Percentiles rank a stretch among this genome's conserved stretches.
phyloP scores from a whole-genome alignment of 148 eudicot genomes.

The Talinum fruticosum region DNA sequence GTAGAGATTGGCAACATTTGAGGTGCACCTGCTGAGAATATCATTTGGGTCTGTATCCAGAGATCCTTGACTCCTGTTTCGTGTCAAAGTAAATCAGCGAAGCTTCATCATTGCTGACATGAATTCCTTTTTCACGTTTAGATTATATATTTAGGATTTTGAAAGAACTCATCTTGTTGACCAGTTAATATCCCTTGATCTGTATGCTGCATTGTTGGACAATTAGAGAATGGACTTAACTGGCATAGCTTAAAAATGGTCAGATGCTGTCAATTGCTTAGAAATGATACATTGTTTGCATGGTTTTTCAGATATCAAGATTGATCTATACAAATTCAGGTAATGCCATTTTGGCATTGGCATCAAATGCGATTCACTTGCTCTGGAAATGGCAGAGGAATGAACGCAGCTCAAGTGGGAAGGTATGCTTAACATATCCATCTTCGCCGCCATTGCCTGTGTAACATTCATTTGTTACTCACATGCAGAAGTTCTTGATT shows the following conservation, averaged over 20 bases:
- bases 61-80: not conserved
- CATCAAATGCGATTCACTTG: slow-evolving; percentile 79
- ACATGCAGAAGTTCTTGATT: slow-evolving; percentile 8
- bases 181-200: not conserved
- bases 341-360: slow-evolving; percentile 75
- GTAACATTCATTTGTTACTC: not conserved
- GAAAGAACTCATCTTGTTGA: no score
- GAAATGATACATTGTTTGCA: slow-evolving; percentile 10
- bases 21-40: not conserved
- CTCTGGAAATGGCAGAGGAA: slow-evolving; percentile 91
- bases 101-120: not conserved
- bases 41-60: not conserved
- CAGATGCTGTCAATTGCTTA: slow-evolving; percentile 7
- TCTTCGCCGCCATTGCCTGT: not conserved
- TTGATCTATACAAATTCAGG: slow-evolving; percentile 86
- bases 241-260: not conserved
- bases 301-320: slow-evolving; percentile 67
- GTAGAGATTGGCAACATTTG: not conserved
- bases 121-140: no score
- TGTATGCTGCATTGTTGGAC: not conserved
- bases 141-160: no score
- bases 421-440: slow-evolving; percentile 42
- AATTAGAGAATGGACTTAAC: not conserved
- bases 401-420: slow-evolving; percentile 58
- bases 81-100: not conserved